phyloP scores from a whole-genome alignment of 1,284 basidiomycete species.

The Cystobasidium pallidum region DNA sequence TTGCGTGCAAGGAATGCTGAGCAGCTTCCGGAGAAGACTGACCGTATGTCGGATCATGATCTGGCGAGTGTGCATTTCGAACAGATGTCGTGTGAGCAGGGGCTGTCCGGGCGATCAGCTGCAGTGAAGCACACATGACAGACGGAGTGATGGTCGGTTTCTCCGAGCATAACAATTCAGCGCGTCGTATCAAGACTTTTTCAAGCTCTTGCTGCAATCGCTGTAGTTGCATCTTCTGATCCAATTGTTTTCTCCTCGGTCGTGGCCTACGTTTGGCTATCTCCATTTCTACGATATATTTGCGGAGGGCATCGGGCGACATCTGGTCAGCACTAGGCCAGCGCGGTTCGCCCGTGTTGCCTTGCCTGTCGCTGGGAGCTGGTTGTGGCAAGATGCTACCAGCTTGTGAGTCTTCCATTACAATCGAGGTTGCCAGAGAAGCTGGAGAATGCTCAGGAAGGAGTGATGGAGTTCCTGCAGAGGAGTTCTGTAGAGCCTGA shows the following conservation, averaged over 20 bases:
- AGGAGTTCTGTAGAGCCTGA: not conserved
- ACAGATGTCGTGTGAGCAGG: too few species aligned
- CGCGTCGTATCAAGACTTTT: not conserved
- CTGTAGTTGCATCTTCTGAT: slow-evolving; percentile 2
- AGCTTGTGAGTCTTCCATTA: not conserved
- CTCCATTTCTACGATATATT: slow-evolving; percentile 12
- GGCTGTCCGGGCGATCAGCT: too few species aligned
- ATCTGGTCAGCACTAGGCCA: slow-evolving; percentile 16
- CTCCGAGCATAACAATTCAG: not conserved
- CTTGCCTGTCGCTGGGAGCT: not conserved
- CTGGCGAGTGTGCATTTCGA: too few species aligned
- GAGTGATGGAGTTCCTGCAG: too few species aligned
- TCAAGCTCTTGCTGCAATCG: slow-evolving; percentile 12
- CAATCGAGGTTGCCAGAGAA: not conserved
- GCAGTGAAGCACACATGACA: too few species aligned
- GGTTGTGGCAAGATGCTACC: not conserved
- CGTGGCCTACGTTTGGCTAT: slow-evolving; percentile 7
- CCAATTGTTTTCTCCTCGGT: slow-evolving; percentile 10
- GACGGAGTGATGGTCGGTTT: not conserved
- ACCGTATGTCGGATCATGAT: too few species aligned
- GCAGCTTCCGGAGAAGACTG: not conserved
- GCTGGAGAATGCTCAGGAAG: slow-evolving; percentile 6
- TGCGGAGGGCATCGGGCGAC: not conserved
- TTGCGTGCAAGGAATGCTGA: not conserved
- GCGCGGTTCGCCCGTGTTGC: not conserved